These are phyloP conservation scores for Plasmopara halstedii DNA, from an alignment of 352 stramenopile species.

Conservation along the genomic window DNA sequence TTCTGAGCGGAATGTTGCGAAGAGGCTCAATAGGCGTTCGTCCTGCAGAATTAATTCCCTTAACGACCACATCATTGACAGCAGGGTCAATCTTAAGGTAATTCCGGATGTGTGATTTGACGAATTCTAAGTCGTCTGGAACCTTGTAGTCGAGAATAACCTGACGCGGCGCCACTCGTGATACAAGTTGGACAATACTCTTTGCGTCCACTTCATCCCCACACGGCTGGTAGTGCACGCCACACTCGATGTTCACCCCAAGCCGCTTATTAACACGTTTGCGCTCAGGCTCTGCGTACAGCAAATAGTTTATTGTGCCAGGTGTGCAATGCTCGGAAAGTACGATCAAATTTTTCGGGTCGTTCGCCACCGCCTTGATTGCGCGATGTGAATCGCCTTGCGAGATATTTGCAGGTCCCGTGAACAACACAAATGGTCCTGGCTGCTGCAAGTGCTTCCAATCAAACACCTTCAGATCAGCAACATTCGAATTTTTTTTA, in stretches of 20 bases:
- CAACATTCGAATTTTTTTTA: slow-evolving; percentile 7
- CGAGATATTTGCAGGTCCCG: slow-evolving; percentile 62
- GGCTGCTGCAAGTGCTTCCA: slow-evolving; percentile 60
- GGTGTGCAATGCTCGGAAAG: slow-evolving; percentile 77
- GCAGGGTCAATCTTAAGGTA: slow-evolving; percentile 39
- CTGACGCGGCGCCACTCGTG: slow-evolving; percentile 45
- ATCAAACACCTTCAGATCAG: slow-evolving; percentile 48
- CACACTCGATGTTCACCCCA: slow-evolving; percentile 57
- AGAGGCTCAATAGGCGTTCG: slow-evolving; percentile 32
- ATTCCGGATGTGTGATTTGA: slow-evolving; percentile 51
- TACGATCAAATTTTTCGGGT: slow-evolving; percentile 79
- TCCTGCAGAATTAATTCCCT: slow-evolving; percentile 23
- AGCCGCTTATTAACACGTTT: slow-evolving; percentile 65
- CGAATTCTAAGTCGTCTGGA: slow-evolving; percentile 52
- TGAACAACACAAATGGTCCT: slow-evolving; percentile 73
- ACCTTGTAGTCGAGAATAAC: slow-evolving; percentile 59
- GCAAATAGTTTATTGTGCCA: slow-evolving; percentile 72
- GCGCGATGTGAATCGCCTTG: slow-evolving; percentile 62
- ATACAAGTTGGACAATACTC: slow-evolving; percentile 72
- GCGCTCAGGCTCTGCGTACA: slow-evolving; percentile 71
- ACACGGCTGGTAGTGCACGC: slow-evolving; percentile 80
- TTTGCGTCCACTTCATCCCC: slow-evolving; percentile 80
- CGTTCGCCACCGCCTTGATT: slow-evolving; percentile 47
- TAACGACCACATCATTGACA: slow-evolving; percentile 16
- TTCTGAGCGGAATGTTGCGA: slow-evolving; percentile 59